Evolutionary conservation across 2,329 filamentous ascomycete genomes (phyloP), one percentile per base, ranked within the genome.

Genomic region (Colletotrichum sp.): DNA sequence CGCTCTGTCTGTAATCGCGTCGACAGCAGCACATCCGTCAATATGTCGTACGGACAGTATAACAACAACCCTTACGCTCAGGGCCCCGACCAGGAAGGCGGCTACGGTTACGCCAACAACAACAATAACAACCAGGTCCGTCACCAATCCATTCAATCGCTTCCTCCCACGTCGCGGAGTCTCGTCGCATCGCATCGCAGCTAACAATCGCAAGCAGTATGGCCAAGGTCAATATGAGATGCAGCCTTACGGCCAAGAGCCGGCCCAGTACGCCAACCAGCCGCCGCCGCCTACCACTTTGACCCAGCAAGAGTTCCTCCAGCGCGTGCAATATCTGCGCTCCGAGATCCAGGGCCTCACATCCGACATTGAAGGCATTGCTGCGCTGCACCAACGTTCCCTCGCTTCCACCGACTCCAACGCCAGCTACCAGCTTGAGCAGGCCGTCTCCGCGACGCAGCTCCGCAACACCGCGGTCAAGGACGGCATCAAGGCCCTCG

Each of bases 401-500:
- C 89, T 96, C 32, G 89, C 90, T 78, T 93, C 92, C 76, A 89
- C 92, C 73, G 93, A 95, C 83, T 85, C 86, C 59, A 83, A 81
- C 68, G 88, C 90, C 66, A 86, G 86, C 68, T 85, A 88, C 65
- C 90, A 92, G 84, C 89, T 95, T 28, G 93, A 96, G 84, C 88
- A 90, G 80, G 88, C 94, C 69, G 90, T 95, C 72, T 88, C 92
- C 62, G 89, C 95, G 80, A 95, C 94, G 7, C 93, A 95, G 83
- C 86, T 92, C 78, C 90, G 93, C 81, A 95, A 95, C 86, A 92
- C 91, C n/a, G 88, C 90, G 78, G 95, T 96, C 88, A 93, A 94
- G 82, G 93, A 95, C 82, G 92, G 95, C 85, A 94, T 96, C 87
- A 95, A 94, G 84, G 91, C 90, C 79, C 89, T 96, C 71, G 94